Percentiles rank a stretch among this genome's conserved stretches.
These are phyloP conservation scores for Fusarium pseudoanthophilum DNA, from an alignment of 2,329 filamentous ascomycete genomes.

Conservation along the genomic window DNA sequence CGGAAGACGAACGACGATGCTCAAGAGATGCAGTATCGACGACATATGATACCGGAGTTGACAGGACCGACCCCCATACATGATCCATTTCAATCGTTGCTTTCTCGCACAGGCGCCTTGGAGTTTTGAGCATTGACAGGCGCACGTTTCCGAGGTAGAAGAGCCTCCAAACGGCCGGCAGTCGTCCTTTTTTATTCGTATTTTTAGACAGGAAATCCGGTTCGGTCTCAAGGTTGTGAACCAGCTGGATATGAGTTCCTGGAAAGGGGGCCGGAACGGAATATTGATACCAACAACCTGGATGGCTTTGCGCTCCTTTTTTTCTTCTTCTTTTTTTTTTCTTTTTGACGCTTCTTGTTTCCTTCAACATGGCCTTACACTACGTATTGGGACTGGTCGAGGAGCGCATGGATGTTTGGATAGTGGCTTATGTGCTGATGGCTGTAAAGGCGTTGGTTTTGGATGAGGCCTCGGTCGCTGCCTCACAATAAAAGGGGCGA, in stretches of 20 bases:
- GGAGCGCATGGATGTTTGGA: constrained; percentile 3
- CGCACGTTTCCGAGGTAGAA: constrained; percentile 24
- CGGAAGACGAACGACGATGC: constrained; percentile 20
- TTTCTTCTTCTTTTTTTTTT: constrained; percentile 7
- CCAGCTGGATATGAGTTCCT: constrained; percentile 30
- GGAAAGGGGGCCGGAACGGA: constrained; percentile 24
- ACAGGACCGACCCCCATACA: constrained; percentile 31
- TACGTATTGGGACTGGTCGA: not conserved
- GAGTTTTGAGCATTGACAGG: constrained; percentile 42
- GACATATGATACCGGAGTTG: constrained; percentile 41
- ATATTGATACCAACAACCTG: constrained; percentile 44
- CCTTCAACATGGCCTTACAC: not conserved
- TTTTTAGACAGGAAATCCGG: constrained; percentile 35
- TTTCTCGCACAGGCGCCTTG: constrained; percentile 43
- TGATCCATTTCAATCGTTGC: constrained; percentile 41
- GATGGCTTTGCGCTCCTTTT: constrained; percentile 35
- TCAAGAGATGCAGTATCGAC: constrained; percentile 24
- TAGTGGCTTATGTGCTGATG: constrained; percentile 11
- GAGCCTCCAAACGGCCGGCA: constrained; percentile 13
- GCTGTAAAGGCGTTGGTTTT: constrained; percentile 14
- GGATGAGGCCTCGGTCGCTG: constrained; percentile 1
- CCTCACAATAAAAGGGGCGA: constrained; percentile 4
- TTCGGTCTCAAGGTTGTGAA: constrained; percentile 8
- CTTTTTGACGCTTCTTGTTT: constrained; percentile 6
- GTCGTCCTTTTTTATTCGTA: constrained; percentile 13